Base-by-base conservation (phyloP, 805 yeast species). In the Spathaspora girioi region DNA sequence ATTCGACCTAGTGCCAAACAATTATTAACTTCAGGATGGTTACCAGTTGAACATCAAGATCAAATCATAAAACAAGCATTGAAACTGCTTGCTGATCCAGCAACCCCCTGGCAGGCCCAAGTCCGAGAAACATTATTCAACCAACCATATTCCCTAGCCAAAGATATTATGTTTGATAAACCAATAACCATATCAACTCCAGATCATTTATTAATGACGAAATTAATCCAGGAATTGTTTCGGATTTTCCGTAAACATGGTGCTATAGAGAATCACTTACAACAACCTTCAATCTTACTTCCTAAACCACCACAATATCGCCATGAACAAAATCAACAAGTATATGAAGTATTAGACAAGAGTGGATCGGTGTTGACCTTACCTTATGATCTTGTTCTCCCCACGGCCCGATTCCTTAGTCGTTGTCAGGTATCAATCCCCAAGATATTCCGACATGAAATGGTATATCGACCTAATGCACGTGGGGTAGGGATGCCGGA, bases 91-190 rank as follows among this genome's bases (percentile, higher is more conserved):
- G 87, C 96, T 0, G 92, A 91, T 64, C 93, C 97, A 0, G 83
- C 94, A 0, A 89, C 97, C 0, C 92, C 96, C 1, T 91, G 97
- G 96, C 94, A 92, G 57, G 89, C 84, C 56, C 96, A 91, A 65
- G 97, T 94, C 0, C 79, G 97, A 61, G 87, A 86, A 49, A 87
- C 94, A 0, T 70, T 94, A 35, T 94, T 94, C 66, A 77, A 87
- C 14, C 96, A 89, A 59, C 91, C 97, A 0, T 86, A 90, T 59
- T 85, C 86, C 66, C 76, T 88, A 53, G 96, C 96, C 0, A 84
- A 86, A 56, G 97, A 90, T 65, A 80, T 90, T 12, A 73, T 94
- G 54, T 94, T 87, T 66, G 98, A 92, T 52, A 76, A 76, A 45
- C 61, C 60, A 50, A 7, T n/a, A n/a, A 63, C 69, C 14, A n/a